These are phyloP conservation scores for Claviceps sorghi DNA, from an alignment of 2,329 filamentous ascomycete species.

Conservation along the genomic window DNA sequence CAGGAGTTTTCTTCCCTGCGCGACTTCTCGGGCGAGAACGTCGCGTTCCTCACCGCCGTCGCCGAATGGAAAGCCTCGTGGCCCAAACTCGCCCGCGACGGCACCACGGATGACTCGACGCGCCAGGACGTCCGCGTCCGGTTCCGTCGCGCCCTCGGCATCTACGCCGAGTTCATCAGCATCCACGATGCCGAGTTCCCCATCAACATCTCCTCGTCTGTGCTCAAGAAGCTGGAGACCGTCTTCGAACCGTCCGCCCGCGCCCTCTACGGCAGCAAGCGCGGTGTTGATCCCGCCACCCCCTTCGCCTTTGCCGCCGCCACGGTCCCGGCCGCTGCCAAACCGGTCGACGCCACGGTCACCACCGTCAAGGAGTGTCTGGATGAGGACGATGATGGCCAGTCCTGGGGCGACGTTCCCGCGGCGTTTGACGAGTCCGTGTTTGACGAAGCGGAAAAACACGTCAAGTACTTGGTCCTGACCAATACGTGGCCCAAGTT, in stretches of 20 bases:
- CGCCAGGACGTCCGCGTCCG: conserved; percentile 25
- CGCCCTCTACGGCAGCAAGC: conserved; percentile 23
- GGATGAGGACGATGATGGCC: neutral
- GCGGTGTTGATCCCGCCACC: conserved; percentile 21
- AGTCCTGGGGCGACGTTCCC: conserved; percentile 29
- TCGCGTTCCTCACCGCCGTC: conserved; percentile 48
- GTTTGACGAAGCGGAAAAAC: conserved; percentile 44
- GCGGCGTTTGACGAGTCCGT: conserved; percentile 32
- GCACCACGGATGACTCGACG: conserved; percentile 8
- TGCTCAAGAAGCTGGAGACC: conserved; percentile 34
- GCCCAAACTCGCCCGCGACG: conserved; percentile 11
- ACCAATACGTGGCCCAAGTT: conserved; percentile 55
- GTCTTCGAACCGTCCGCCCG: conserved; percentile 41
- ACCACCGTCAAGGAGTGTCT: neutral
- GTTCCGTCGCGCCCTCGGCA: conserved; percentile 43
- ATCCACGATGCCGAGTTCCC: conserved; percentile 46
- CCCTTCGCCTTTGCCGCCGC: conserved; percentile 19
- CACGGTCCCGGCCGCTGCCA: neutral
- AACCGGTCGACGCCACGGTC: neutral
- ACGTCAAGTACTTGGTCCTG: conserved; percentile 51
- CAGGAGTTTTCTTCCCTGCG: conserved; percentile 49
- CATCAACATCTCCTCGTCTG: conserved; percentile 45
- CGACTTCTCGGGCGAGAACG: conserved; percentile 59
- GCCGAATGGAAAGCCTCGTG: conserved; percentile 36
- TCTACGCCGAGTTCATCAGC: conserved; percentile 48